These are phyloP conservation scores for Lanmaoa rubissima DNA, from an alignment of 768 basidiomycete species.

Conservation along the genomic window DNA sequence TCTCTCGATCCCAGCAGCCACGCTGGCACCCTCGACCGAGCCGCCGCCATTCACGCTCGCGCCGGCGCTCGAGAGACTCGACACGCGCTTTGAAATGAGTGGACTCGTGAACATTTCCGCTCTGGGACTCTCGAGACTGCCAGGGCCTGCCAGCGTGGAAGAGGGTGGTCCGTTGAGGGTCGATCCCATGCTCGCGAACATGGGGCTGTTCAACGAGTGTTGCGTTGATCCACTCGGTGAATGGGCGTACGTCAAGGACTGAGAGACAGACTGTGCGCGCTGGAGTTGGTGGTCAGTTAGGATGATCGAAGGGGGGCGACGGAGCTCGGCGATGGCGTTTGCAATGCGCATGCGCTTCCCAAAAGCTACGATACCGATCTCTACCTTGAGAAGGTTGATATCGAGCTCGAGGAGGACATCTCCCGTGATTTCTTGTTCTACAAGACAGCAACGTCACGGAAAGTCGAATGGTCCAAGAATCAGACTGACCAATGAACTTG, in stretches of 20 bases:
- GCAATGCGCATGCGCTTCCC: slow-evolving; percentile 93
- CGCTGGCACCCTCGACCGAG: slow-evolving; percentile 18
- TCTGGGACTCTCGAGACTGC: slow-evolving; percentile 35
- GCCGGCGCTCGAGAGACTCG: slow-evolving; percentile 27
- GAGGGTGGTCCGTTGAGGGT: slow-evolving; percentile 22
- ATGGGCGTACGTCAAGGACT: slow-evolving; percentile 22
- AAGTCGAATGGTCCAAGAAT: background rate
- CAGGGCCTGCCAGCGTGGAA: slow-evolving; percentile 19
- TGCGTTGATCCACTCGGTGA: slow-evolving; percentile 41
- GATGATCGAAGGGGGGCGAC: slow-evolving; percentile 62
- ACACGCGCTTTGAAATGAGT: slow-evolving; percentile 23
- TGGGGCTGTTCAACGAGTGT: slow-evolving; percentile 45
- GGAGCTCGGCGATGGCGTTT: slow-evolving; percentile 88
- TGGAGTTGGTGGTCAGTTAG: slow-evolving; percentile 44
- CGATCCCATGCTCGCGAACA: slow-evolving; percentile 32
- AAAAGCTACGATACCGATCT: slow-evolving; percentile 91
- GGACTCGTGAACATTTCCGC: slow-evolving; percentile 18
- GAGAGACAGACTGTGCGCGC: slow-evolving; percentile 28
- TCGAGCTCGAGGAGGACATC: slow-evolving; percentile 96
- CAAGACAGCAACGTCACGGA: slow-evolving; percentile 1
- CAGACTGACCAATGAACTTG: slow-evolving; percentile 76
- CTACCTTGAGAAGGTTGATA: slow-evolving; percentile 82
- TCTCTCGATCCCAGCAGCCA: slow-evolving; percentile 21
- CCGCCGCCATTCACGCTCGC: slow-evolving; percentile 26
- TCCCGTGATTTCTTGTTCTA: slow-evolving; percentile 98